Conservation (phyloP, 2,329 filamentous ascomycete genomes). For the Fusarium sp. region DNA sequence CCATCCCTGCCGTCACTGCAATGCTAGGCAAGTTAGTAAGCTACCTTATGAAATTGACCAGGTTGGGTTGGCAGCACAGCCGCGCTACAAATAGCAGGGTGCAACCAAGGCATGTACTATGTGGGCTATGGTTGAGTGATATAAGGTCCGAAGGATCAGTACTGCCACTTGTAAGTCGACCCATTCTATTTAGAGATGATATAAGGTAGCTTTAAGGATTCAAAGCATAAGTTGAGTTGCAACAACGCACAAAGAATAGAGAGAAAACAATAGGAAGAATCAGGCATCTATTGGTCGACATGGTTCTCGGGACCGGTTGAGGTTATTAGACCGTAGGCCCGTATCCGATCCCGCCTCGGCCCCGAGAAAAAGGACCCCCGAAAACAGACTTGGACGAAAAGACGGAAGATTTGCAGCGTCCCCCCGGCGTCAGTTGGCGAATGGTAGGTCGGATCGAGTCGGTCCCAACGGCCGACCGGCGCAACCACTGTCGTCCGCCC, state of each 20-base stretch:
- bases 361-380: constrained; percentile 20
- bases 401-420: constrained; percentile 22
- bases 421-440: constrained; percentile 20
- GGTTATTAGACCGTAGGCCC: constrained; percentile 9
- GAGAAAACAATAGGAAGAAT: not conserved
- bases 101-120: not conserved
- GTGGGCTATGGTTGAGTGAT: constrained; percentile 2
- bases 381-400: constrained; percentile 25
- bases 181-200: not conserved
- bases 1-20: constrained; percentile 20
- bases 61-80: constrained; percentile 36
- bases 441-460: constrained; percentile 38
- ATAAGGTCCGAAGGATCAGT: constrained; percentile 3
- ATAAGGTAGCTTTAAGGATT: not conserved
- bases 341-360: constrained; percentile 16
- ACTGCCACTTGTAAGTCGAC: not conserved
- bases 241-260: not conserved
- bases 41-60: not conserved
- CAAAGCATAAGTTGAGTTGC: not conserved
- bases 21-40: not conserved
- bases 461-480: constrained; percentile 33
- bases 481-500: constrained; percentile 32
- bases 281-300: not conserved
- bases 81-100: constrained; percentile 45
- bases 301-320: constrained; percentile 8